Percentiles rank a stretch among this genome's conserved stretches.
These are phyloP conservation scores for Hemisphaericaspora subhashii DNA, from an alignment of 1,139 yeast species.

Conservation along the genomic window DNA sequence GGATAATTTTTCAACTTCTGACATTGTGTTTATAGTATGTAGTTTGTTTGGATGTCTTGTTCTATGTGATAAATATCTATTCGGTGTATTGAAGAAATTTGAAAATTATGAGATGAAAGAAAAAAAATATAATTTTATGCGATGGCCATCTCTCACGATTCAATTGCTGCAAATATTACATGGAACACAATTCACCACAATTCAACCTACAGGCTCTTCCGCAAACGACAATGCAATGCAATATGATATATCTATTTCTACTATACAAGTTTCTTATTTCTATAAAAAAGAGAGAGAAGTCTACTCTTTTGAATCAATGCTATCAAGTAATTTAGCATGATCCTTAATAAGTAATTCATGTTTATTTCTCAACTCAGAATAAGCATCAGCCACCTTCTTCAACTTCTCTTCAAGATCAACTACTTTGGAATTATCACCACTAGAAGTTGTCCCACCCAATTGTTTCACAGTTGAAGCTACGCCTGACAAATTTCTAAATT, in stretches of 20 bases:
- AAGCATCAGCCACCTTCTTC: constrained; percentile 53
- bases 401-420: constrained; percentile 46
- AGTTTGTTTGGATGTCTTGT: no score
- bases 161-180: background rate
- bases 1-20: constrained; percentile 46
- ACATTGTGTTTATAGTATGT: no score
- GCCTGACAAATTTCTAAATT: constrained; percentile 43
- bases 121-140: constrained; percentile 1
- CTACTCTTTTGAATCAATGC: background rate
- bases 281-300: background rate
- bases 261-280: no score
- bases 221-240: no score
- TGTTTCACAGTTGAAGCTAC: constrained; percentile 36
- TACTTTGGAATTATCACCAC: constrained; percentile 9
- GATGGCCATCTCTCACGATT: background rate
- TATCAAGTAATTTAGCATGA: constrained; percentile 39
- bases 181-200: no score
- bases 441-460: constrained; percentile 9
- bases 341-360: constrained; percentile 61
- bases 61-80: no score
- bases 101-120: constrained; percentile 4
- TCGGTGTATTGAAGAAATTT: no score
- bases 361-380: constrained; percentile 55
- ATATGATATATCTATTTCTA: no score
- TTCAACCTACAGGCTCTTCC: no score